Base-by-base conservation (phyloP, 1,284 basidiomycete genomes). In the Marasmius fiardii region DNA sequence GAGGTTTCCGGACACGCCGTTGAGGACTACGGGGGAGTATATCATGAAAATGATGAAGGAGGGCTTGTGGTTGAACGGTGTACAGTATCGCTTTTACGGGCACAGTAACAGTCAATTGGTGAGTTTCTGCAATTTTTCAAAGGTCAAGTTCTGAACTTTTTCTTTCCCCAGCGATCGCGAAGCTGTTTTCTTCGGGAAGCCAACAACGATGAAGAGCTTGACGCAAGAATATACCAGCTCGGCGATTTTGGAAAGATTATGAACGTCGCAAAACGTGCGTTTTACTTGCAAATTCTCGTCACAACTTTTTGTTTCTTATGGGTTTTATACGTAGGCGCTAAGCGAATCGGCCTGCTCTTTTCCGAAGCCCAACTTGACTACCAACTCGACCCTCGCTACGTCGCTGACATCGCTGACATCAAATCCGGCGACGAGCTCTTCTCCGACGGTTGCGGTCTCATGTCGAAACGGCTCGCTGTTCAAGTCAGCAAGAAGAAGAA, bases 51-150 rank as follows among this genome's bases (percentile, higher is more conserved):
- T 86, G 54, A 72, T 86, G 67, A 78, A 75, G 58, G 68, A 71
- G 0, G 85, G 84, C 0, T 56, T 87, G 2, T 78, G 77, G 59
- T 63, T 87, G 58, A 86, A 87, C 58, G 75, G 73, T 1, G 67
- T 76, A 0, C 81, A 85, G 61, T 85, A 86, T 66, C 77, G 83
- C 2, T 87, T 86, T 63, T 86, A 85, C 58, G 81, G 82, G 57
- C 84, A 87, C 57, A 85, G 83, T 47, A 85, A 86, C 63, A 86
- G 82, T 57, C 85, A 87, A 59, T 61, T 86, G 63, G 81, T 84
- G 59, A n/a, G 76, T 61, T 23, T 16, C 39, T 37, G 7, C 12
- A 44, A 18, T 55, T 35, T 10, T 2, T 21, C 23, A 31, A 11
- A 23, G 39, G 24, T 58, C 34, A 44, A 23, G 39, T 20, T 48